These are phyloP conservation scores for Pyrenophora tritici-repentis DNA, from an alignment of 2,329 filamentous ascomycete genomes.

Conservation along the genomic window DNA sequence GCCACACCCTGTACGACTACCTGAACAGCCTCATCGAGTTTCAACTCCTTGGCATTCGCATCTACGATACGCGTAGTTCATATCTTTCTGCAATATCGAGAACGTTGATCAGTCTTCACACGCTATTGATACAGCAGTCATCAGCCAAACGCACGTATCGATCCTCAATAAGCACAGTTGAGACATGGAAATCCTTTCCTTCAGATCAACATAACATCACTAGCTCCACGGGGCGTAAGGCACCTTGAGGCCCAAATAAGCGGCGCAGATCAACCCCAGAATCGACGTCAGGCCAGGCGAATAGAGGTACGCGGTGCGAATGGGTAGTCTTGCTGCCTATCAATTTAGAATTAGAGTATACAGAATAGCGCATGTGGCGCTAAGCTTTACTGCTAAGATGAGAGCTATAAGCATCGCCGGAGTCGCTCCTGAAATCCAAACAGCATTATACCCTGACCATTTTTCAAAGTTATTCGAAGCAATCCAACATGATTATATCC, in stretches of 20 bases:
- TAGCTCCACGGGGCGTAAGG: neutral
- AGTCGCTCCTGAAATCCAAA: no score
- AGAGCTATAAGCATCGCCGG: no score
- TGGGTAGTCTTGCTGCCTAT: neutral
- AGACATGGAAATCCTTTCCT: no score
- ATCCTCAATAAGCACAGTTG: no score
- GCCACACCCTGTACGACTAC: neutral
- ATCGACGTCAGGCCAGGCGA: neutral
- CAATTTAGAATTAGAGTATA: neutral
- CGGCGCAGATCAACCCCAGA: constrained; percentile 1
- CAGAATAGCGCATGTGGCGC: no score
- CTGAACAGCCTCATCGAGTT: neutral
- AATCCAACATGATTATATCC: neutral
- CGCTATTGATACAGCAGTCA: no score
- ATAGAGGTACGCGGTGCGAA: constrained; percentile 1
- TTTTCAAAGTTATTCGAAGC: no score
- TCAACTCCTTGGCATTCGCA: neutral
- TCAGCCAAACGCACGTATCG: no score
- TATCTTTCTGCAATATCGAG: no score
- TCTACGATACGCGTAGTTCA: neutral
- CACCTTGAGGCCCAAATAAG: neutral
- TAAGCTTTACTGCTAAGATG: no score
- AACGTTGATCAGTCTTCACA: no score
- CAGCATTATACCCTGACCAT: neutral
- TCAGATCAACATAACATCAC: neutral